Percentiles rank a stretch among this genome's conserved stretches.
phyloP scores from a whole-genome alignment of 108 stramenopile genomes.

The Cylindrotheca closterium region DNA sequence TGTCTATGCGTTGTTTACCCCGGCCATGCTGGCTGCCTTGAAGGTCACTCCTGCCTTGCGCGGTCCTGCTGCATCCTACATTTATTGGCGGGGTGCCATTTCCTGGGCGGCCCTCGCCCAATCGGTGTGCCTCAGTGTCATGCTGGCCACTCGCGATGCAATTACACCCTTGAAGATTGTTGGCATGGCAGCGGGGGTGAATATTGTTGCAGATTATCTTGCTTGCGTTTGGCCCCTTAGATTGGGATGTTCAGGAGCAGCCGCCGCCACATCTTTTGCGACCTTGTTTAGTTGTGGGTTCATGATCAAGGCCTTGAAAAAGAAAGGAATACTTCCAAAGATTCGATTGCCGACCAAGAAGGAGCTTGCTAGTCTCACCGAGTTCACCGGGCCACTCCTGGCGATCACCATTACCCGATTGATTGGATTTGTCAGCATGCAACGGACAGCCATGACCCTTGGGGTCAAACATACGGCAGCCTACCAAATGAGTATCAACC shows the following conservation, averaged over 20 bases:
- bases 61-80: conserved; percentile 54
- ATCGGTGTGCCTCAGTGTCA: conserved; percentile 44
- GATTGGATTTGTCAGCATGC: conserved; percentile 72
- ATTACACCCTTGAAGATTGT: conserved; percentile 81
- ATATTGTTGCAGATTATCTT: conserved; percentile 67
- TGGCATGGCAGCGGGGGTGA: conserved; percentile 51
- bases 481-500: conserved; percentile 71
- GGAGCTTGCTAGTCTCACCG: conserved; percentile 50
- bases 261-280: conserved; percentile 73
- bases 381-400: conserved; percentile 73
- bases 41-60: conserved; percentile 55
- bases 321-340: conserved; percentile 52
- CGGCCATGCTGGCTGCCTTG: conserved; percentile 39
- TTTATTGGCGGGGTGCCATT: conserved; percentile 67
- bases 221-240: conserved; percentile 70
- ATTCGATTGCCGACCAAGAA: conserved; percentile 52
- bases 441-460: conserved; percentile 63
- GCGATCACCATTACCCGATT: conserved; percentile 74
- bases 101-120: conserved; percentile 76
- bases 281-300: conserved; percentile 64
- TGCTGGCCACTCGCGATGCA: conserved; percentile 78
- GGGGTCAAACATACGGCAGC: conserved; percentile 62
- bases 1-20: conserved; percentile 67
- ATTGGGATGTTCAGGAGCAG: conserved; percentile 71
- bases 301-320: conserved; percentile 57